These are phyloP conservation scores for Ustilago nuda DNA, from an alignment of 1,284 basidiomycete genomes.

Conservation along the genomic window DNA sequence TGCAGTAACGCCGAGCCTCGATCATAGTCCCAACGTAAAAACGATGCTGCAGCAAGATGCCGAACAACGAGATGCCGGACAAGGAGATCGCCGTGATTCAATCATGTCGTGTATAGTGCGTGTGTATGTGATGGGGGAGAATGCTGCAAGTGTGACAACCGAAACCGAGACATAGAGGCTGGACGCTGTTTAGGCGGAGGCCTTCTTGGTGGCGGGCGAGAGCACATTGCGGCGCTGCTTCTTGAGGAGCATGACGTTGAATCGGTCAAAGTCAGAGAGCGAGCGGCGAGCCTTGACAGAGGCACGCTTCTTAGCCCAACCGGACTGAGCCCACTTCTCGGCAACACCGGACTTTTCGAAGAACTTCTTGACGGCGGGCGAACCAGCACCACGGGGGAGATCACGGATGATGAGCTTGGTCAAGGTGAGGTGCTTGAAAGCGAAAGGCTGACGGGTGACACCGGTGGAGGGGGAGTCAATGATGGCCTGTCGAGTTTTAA, in stretches of 20 bases:
- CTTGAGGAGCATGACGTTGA: constrained; percentile 75
- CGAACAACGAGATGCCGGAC: not conserved
- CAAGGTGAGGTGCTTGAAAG: constrained; percentile 91
- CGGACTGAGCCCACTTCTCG: constrained; percentile 80
- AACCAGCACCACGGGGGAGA: constrained; percentile 87
- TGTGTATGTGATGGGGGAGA: constrained; percentile 14
- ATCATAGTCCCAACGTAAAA: constrained; percentile 10
- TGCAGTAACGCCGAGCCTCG: constrained; percentile 23
- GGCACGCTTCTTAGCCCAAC: constrained; percentile 91
- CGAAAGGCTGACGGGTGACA: constrained; percentile 90
- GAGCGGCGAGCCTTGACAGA: constrained; percentile 82
- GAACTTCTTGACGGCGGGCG: constrained; percentile 85
- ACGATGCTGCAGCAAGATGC: constrained; percentile 15
- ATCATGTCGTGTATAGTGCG: constrained; percentile 4
- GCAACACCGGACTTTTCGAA: constrained; percentile 83
- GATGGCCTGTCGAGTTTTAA: constrained; percentile 78
- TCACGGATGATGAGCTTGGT: constrained; percentile 86
- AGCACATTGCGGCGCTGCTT: constrained; percentile 72
- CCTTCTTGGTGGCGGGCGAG: constrained; percentile 59
- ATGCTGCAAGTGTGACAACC: constrained; percentile 38
- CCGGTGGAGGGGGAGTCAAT: constrained; percentile 91
- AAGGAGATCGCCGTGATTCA: not conserved
- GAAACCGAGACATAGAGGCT: constrained; percentile 18
- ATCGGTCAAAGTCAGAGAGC: constrained; percentile 89
- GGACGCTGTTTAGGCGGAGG: constrained; percentile 55